phyloP scores from a whole-genome alignment of 2,329 filamentous ascomycete species.

The Cladosporium sp. region DNA sequence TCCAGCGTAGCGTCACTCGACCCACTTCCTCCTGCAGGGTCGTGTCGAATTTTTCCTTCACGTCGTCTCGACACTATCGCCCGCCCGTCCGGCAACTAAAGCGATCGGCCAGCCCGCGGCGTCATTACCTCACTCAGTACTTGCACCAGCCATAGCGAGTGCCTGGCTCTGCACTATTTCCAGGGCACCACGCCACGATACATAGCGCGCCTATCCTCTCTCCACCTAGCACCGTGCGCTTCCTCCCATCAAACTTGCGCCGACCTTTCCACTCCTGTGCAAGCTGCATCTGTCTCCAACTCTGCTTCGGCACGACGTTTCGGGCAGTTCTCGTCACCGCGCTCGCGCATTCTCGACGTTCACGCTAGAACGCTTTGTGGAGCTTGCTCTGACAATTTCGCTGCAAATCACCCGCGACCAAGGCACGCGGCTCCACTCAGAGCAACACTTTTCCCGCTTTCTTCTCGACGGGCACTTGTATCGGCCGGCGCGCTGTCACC shows the following conservation, averaged over 20 bases:
- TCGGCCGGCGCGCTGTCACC: slow-evolving; percentile 32
- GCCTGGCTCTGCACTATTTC: slow-evolving; percentile 32
- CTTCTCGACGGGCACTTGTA: slow-evolving; percentile 31
- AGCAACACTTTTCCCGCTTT: slow-evolving; percentile 31
- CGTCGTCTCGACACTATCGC: slow-evolving; percentile 20
- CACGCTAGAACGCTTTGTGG: slow-evolving; percentile 30
- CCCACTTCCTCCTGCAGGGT: slow-evolving; percentile 21
- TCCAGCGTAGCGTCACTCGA: slow-evolving; percentile 15
- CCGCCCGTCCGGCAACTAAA: slow-evolving; percentile 26
- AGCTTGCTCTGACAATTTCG: slow-evolving; percentile 30
- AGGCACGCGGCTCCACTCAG: slow-evolving; percentile 30
- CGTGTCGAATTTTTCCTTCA: slow-evolving; percentile 19
- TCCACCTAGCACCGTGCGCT: slow-evolving; percentile 22
- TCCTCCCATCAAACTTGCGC: slow-evolving; percentile 20
- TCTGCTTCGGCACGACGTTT: slow-evolving; percentile 26
- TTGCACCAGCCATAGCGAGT: slow-evolving; percentile 27
- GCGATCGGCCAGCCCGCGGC: slow-evolving; percentile 25
- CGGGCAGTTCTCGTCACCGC: slow-evolving; percentile 20
- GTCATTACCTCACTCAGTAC: slow-evolving; percentile 30
- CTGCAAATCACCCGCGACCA: slow-evolving; percentile 48
- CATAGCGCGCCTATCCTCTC: slow-evolving; percentile 26
- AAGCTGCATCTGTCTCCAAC: slow-evolving; percentile 21
- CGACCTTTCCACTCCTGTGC: slow-evolving; percentile 23
- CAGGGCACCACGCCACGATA: slow-evolving; percentile 33
- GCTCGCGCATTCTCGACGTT: slow-evolving; percentile 18